Base-by-base conservation (phyloP, 2,329 filamentous ascomycete genomes). In the Helminthosporium solani region DNA sequence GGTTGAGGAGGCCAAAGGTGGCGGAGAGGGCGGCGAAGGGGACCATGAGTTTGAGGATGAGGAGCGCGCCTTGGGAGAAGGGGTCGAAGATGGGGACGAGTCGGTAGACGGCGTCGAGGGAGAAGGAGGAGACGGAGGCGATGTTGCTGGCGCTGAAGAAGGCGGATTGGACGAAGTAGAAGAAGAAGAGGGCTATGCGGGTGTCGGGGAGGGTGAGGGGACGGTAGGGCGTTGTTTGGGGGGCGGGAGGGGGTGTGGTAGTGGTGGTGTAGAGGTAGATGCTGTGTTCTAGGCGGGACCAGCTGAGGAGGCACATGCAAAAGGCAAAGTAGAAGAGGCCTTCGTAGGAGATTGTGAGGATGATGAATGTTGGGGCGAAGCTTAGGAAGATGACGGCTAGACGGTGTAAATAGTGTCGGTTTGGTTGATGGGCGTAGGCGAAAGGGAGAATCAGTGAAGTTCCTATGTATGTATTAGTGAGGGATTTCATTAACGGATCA, bases 71-170 rank as follows among this genome's bases (percentile, higher is more conserved):
- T 70, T 99, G 95, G 1, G 85, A 87, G 68, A 97, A 95, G 9
- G 94, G 94, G 64, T 92, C 89, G 70, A 99, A 99, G 50, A 99
- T 76, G 3, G 94, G 94, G 40, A 97, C 80, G 6, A 99, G 82
- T 2, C 94, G 85, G 67, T 78, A 82, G 6, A 99, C 94, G 60
- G 88, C 91, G 47, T 97, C 94, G 33, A 99, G 77, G 51, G 88
- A 95, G 75, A 99, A 99, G 1, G 90, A 88, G 14, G 91, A 95
- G 44, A 99, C 74, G 0, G 92, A 96, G 1, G 94, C 94, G 47
- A 99, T 84, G 73, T 99, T 99, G 53, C 94, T 94, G 0, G 92
- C 97, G 73, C 86, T 89, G 79, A 97, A 99, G 72, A 99, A 99
- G 41, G 87, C 94, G 2, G 91, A 92, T 71, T 99, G 94, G 5